phyloP scores from a whole-genome alignment of 2,329 filamentous ascomycete genomes.

The Colletotrichum camelliae region DNA sequence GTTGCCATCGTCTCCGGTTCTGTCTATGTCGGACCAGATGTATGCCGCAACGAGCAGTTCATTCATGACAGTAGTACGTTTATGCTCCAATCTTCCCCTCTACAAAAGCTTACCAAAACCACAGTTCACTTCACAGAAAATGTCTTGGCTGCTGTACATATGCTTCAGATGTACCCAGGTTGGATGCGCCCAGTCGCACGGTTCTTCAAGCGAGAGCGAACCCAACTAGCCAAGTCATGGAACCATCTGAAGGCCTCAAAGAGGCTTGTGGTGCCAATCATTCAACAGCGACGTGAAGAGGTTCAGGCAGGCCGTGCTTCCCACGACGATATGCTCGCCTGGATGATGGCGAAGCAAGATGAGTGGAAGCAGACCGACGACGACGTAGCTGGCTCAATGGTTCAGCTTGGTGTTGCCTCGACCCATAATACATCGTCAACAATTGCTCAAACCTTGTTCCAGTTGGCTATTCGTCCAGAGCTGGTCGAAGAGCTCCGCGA shows the following conservation, averaged over 20 bases:
- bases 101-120: conserved; percentile 16
- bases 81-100: conserved; percentile 35
- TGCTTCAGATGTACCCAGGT: not conserved
- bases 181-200: conserved; percentile 1
- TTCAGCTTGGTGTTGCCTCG: conserved; percentile 47
- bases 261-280: not conserved
- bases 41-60: conserved; percentile 46
- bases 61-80: conserved; percentile 46
- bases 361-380: conserved; percentile 33
- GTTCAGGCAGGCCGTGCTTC: not conserved
- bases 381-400: conserved; percentile 42
- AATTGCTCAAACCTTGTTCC: conserved; percentile 45
- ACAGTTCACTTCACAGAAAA: not conserved
- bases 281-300: not conserved
- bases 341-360: conserved; percentile 41
- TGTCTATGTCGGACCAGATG: conserved; percentile 48
- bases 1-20: conserved; percentile 48
- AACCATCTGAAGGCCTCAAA: not conserved
- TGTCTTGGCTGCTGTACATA: not conserved
- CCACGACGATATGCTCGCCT: conserved; percentile 23
- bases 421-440: conserved; percentile 53
- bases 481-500: conserved; percentile 53
- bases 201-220: not conserved
- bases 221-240: not conserved
- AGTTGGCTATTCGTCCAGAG: conserved; percentile 53